These are phyloP conservation scores for Mollisiaceae sp. DNA, from an alignment of 2,329 filamentous ascomycete genomes.

Conservation along the genomic window DNA sequence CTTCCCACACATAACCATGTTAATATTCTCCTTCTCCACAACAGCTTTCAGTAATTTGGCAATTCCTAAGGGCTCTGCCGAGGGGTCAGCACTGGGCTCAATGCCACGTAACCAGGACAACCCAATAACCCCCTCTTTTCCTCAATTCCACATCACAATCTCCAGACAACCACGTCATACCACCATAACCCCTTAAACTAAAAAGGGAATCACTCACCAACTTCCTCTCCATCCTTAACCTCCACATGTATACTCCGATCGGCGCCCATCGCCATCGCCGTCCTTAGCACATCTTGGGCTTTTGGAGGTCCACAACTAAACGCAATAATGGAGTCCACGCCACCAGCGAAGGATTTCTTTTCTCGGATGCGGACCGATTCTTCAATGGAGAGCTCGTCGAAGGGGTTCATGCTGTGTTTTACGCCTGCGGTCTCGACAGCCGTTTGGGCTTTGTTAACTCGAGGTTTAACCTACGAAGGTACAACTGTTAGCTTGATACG, in stretches of 20 bases:
- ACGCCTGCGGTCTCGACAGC: constrained; percentile 78
- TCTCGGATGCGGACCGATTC: constrained; percentile 95
- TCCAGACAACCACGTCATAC: too few species aligned
- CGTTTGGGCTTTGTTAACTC: constrained; percentile 66
- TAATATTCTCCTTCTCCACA: constrained; percentile 83
- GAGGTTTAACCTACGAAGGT: constrained; percentile 64
- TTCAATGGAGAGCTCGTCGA: constrained; percentile 97
- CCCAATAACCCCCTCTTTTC: too few species aligned
- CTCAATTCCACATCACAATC: too few species aligned
- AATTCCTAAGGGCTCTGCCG: constrained; percentile 79
- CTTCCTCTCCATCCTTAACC: constrained; percentile 71
- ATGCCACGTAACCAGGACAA: too few species aligned
- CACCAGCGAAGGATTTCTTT: constrained; percentile 71
- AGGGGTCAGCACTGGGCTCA: too few species aligned
- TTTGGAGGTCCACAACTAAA: constrained; percentile 89
- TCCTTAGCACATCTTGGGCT: constrained; percentile 85
- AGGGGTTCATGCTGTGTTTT: constrained; percentile 98
- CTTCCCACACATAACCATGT: constrained; percentile 93
- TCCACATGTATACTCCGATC: constrained; percentile 92
- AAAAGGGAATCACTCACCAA: constrained; percentile 43
- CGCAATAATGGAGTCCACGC: constrained; percentile 90
- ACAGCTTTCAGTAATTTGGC: constrained; percentile 86
- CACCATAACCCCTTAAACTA: too few species aligned
- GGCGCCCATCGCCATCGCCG: constrained; percentile 98
- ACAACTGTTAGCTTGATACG: background rate